Conservation (phyloP, 2,329 filamentous ascomycete species). For the Macrophomina tecta region DNA sequence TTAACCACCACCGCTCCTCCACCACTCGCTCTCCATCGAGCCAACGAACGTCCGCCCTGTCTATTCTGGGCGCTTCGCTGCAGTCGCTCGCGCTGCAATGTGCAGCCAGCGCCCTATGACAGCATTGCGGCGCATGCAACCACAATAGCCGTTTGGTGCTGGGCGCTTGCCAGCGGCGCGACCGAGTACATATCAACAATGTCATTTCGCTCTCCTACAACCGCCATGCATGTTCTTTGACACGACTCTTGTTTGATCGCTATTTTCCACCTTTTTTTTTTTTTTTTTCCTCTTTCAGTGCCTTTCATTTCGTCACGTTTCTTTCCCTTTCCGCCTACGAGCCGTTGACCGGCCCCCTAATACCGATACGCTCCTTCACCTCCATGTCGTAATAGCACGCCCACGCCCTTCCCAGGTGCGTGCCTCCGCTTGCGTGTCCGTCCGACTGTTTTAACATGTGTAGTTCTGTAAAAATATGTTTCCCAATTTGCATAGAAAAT, state of each 20-base stretch:
- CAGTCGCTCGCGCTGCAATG: constrained; percentile 13
- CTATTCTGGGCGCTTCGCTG: constrained; percentile 14
- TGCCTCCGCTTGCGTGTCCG: constrained; percentile 16
- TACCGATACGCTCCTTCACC: constrained; percentile 22
- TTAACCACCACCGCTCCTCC: constrained; percentile 13
- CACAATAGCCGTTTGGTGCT: constrained; percentile 14
- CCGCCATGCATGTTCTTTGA: constrained; percentile 34
- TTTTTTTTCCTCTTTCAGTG: constrained; percentile 30
- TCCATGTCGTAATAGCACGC: constrained; percentile 21
- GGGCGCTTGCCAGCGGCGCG: constrained; percentile 23
- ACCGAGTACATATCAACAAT: constrained; percentile 26
- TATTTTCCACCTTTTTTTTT: constrained; percentile 34
- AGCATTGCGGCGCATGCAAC: constrained; percentile 17
- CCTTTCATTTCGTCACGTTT: constrained; percentile 28
- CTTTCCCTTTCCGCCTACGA: constrained; percentile 22
- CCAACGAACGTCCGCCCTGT: constrained; percentile 4
- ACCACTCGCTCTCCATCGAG: neutral
- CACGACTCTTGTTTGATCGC: constrained; percentile 42
- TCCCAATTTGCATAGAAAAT: constrained; percentile 31
- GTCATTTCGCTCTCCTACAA: neutral
- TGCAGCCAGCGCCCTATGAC: constrained; percentile 22
- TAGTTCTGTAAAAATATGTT: constrained; percentile 36
- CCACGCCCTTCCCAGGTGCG: constrained; percentile 40
- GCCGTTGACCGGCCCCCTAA: constrained; percentile 42
- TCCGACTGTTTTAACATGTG: neutral